Percentiles rank a stretch among this genome's conserved stretches.
Conservation (phyloP, 768 basidiomycete genomes). For the Pleurotus platypus region DNA sequence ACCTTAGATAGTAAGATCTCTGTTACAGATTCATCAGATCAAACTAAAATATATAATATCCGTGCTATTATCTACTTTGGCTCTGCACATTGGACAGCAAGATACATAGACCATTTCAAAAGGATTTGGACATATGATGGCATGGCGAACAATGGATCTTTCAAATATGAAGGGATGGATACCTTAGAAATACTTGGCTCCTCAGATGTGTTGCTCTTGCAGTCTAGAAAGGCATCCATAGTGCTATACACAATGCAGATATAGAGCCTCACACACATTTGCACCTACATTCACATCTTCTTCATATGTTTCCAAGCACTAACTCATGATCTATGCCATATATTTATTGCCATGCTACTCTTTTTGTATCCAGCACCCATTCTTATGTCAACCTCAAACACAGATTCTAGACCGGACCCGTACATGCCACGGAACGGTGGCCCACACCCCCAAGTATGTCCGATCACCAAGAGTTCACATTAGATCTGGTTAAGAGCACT, state of each 20-base stretch:
- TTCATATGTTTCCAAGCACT: not conserved
- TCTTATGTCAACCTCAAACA: not conserved
- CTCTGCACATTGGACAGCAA: not conserved
- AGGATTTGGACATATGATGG: conserved; percentile 2
- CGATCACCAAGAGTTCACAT: too few species aligned
- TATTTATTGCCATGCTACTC: not conserved
- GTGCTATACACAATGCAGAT: not conserved
- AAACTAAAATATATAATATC: not conserved
- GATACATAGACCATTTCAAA: not conserved
- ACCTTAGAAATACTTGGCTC: not conserved
- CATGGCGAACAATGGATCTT: conserved; percentile 1
- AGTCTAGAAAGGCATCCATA: too few species aligned
- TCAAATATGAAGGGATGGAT: not conserved
- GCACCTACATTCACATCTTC: not conserved
- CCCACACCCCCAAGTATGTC: not conserved
- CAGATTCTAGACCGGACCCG: not conserved
- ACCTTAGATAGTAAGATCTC: not conserved
- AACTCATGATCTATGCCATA: not conserved
- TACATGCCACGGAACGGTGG: not conserved
- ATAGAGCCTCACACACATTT: not conserved
- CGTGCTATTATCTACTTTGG: not conserved
- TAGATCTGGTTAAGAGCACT: too few species aligned
- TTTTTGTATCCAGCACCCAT: not conserved
- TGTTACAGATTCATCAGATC: not conserved
- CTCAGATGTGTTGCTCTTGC: not conserved